Percentiles rank a stretch among this genome's conserved stretches.
Conservation (phyloP, 345 rosid species). For the Camelina laxa region DNA sequence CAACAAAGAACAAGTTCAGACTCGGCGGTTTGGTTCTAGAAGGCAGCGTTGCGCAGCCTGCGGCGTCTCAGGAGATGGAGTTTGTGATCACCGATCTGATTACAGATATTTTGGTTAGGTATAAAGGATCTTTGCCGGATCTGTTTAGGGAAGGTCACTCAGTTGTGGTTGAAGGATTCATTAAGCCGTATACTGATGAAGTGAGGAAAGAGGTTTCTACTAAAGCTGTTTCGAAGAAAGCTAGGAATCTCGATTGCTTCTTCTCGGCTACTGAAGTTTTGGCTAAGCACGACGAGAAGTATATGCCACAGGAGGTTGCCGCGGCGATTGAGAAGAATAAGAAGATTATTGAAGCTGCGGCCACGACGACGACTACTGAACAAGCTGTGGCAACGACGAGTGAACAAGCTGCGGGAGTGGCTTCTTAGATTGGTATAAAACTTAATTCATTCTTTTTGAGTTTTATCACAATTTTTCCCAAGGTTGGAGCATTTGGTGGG, state of each 20-base stretch:
- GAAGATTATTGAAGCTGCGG: slow-evolving; percentile 64
- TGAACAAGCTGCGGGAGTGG: slow-evolving; percentile 39
- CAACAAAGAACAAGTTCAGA: slow-evolving; percentile 68
- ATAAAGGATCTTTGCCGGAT: slow-evolving; percentile 80
- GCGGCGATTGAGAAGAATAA: slow-evolving; percentile 96
- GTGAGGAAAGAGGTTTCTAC: slow-evolving; percentile 55
- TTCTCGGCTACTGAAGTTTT: slow-evolving; percentile 85
- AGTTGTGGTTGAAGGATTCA: slow-evolving; percentile 91
- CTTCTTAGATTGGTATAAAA: slow-evolving; percentile 36
- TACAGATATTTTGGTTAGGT: slow-evolving; percentile 84
- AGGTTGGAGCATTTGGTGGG: slow-evolving; percentile 25
- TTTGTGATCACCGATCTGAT: slow-evolving; percentile 88
- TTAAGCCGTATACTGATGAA: slow-evolving; percentile 74
- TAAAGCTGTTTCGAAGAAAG: slow-evolving; percentile 68
- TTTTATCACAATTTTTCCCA: neutral
- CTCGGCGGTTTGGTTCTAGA: slow-evolving; percentile 94
- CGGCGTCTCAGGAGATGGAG: slow-evolving; percentile 75
- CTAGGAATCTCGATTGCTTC: slow-evolving; percentile 66
- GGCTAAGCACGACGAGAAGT: slow-evolving; percentile 99
- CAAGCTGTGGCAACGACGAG: slow-evolving; percentile 26
- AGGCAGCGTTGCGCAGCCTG: slow-evolving; percentile 85
- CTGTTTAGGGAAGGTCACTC: slow-evolving; percentile 95
- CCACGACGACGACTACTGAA: neutral
- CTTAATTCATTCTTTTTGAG: slow-evolving; percentile 11
- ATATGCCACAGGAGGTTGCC: slow-evolving; percentile 94